These are phyloP conservation scores for Fusarium agapanthi DNA, from an alignment of 2,329 filamentous ascomycete species.

Conservation along the genomic window DNA sequence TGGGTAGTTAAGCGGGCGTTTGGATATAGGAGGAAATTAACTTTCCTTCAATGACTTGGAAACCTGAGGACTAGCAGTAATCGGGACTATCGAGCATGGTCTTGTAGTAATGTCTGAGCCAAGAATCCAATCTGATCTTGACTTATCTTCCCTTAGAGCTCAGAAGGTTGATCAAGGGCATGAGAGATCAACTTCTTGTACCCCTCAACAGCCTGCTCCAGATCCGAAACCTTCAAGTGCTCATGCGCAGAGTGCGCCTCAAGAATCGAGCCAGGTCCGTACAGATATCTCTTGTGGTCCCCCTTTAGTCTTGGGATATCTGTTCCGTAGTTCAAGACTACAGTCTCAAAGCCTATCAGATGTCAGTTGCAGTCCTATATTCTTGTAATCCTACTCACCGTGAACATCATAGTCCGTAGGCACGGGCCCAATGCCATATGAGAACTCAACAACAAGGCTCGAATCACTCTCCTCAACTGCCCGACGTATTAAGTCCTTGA, in stretches of 20 bases:
- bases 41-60: background rate
- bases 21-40: background rate
- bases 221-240: background rate
- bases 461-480: background rate
- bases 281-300: background rate
- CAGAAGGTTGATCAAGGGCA: background rate
- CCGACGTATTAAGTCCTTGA: background rate
- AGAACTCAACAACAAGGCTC: background rate
- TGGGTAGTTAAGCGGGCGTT: background rate
- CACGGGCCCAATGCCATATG: background rate
- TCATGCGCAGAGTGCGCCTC: slow-evolving; percentile 13
- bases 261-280: background rate
- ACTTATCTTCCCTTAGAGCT: background rate
- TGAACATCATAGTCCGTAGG: background rate
- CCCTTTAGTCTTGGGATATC: background rate
- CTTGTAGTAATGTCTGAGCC: no score
- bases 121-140: no score
- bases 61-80: no score
- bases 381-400: background rate
- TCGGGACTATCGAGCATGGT: background rate
- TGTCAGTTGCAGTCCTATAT: fast-evolving
- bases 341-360: background rate
- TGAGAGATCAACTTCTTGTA: background rate
- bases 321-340: background rate
- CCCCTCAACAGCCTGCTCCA: background rate